Percentiles rank a stretch among this genome's conserved stretches.
Evolutionary conservation across 2,329 filamentous ascomycete species (phyloP).

Genomic region (Seiridium cupressi): DNA sequence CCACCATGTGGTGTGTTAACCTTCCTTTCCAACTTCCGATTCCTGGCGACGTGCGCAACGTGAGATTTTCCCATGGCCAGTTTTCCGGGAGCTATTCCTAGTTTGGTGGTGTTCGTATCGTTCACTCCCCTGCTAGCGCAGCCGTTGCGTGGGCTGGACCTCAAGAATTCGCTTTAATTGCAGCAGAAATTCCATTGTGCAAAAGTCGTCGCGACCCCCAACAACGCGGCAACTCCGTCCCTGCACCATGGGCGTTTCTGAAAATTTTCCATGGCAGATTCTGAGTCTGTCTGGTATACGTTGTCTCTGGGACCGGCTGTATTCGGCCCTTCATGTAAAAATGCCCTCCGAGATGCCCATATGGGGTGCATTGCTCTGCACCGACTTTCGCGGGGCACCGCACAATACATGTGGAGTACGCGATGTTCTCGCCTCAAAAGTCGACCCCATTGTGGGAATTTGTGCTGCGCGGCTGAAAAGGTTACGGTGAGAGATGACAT

Average conservation of each 20-base stretch:
- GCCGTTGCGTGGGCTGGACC: background rate
- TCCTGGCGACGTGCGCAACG: background rate
- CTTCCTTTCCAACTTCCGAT: background rate
- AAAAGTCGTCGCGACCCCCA: background rate
- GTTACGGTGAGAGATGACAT: background rate
- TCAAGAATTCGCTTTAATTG: background rate
- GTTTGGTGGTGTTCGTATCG: background rate
- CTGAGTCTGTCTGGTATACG: no score
- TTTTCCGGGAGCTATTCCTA: background rate
- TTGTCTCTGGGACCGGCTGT: no score
- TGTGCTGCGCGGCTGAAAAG: no score
- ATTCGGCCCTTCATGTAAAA: no score
- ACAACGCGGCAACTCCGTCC: background rate
- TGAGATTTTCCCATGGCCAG: background rate
- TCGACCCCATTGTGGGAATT: no score
- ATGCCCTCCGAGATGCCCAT: background rate
- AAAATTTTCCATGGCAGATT: no score
- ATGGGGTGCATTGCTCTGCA: background rate
- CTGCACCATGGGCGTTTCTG: background rate
- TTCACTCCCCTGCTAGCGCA: background rate
- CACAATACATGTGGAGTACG: background rate
- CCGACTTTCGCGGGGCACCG: slow-evolving; percentile 4
- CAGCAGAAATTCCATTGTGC: background rate
- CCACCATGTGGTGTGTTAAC: background rate
- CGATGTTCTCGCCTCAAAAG: background rate